Evolutionary conservation across 768 basidiomycete genomes (phyloP).

Genomic region (Dentipellis sp.): DNA sequence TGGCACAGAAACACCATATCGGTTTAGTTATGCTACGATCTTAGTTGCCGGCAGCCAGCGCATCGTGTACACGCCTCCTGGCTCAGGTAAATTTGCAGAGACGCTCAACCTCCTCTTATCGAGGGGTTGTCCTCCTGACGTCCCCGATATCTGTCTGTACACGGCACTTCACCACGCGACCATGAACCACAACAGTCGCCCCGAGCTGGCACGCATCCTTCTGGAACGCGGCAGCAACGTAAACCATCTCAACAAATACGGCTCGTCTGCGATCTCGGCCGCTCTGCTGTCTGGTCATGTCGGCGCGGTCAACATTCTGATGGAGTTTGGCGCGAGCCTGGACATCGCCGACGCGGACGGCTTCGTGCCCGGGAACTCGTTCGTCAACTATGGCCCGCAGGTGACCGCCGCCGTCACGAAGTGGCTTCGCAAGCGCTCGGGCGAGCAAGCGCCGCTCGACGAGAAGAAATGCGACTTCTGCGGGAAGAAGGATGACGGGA

Average conservation of each 20-base stretch:
- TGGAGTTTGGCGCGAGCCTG: slow-evolving; percentile 41
- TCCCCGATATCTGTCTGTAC: slow-evolving; percentile 36
- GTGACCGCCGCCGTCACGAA: slow-evolving; percentile 34
- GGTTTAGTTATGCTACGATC: slow-evolving; percentile 12
- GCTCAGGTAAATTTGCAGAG: slow-evolving; percentile 20
- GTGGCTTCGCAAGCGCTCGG: slow-evolving; percentile 38
- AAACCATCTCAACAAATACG: slow-evolving; percentile 40
- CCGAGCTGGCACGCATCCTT: slow-evolving; percentile 28
- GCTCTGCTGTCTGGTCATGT: slow-evolving; percentile 19
- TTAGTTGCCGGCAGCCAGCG: slow-evolving; percentile 13
- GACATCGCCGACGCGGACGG: slow-evolving; percentile 32
- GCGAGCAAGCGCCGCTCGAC: slow-evolving; percentile 31
- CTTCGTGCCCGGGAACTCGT: slow-evolving; percentile 22
- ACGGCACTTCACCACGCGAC: slow-evolving; percentile 42
- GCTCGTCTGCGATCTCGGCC: slow-evolving; percentile 31
- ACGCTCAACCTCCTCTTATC: slow-evolving; percentile 31
- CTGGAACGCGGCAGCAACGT: slow-evolving; percentile 39
- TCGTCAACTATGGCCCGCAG: slow-evolving; percentile 28
- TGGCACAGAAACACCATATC: slow-evolving; percentile 13
- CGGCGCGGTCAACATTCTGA: slow-evolving; percentile 29
- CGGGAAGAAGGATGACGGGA: slow-evolving; percentile 23
- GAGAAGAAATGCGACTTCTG: slow-evolving; percentile 38
- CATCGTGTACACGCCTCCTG: not conserved
- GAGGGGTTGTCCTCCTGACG: slow-evolving; percentile 29
- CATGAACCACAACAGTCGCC: slow-evolving; percentile 17